phyloP scores from a whole-genome alignment of 371 early-diverging fungal species.

The Mucor saturninus region DNA sequence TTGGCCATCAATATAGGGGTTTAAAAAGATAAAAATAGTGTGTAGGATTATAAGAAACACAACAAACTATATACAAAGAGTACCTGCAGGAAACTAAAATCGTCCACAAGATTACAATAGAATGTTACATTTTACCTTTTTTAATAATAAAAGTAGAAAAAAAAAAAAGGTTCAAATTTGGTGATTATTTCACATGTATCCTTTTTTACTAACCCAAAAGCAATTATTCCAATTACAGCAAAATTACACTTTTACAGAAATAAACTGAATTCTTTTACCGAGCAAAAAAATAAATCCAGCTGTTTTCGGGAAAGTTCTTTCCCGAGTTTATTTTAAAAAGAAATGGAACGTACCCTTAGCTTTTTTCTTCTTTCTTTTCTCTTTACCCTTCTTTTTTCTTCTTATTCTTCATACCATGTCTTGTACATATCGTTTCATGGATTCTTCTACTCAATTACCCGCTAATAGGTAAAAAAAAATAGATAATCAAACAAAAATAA shows the following conservation, averaged over 20 bases:
- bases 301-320: conserved; percentile 29
- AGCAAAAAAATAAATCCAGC: background rate
- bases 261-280: background rate
- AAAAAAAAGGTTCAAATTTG: background rate
- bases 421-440: conserved; percentile 13
- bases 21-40: too few species aligned
- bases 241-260: conserved; percentile 1
- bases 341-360: background rate
- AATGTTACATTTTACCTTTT: too few species aligned
- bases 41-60: too few species aligned
- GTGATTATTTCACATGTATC: background rate
- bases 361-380: background rate
- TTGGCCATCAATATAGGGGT: too few species aligned
- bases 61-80: too few species aligned
- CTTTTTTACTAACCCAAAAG: background rate
- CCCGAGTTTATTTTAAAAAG: conserved; percentile 15
- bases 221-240: background rate
- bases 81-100: too few species aligned
- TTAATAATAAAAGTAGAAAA: too few species aligned
- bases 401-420: conserved; percentile 7
- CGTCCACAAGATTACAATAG: too few species aligned
- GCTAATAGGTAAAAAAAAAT: conserved; percentile 4
- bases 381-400: conserved; percentile 14
- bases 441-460: conserved; percentile 9
- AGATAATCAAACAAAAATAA: background rate